Evolutionary conservation across 176 grass and related monocot species (phyloP), one percentile per base, ranked within the genome.

Genomic region (Ampelocalamus luodianensis): DNA sequence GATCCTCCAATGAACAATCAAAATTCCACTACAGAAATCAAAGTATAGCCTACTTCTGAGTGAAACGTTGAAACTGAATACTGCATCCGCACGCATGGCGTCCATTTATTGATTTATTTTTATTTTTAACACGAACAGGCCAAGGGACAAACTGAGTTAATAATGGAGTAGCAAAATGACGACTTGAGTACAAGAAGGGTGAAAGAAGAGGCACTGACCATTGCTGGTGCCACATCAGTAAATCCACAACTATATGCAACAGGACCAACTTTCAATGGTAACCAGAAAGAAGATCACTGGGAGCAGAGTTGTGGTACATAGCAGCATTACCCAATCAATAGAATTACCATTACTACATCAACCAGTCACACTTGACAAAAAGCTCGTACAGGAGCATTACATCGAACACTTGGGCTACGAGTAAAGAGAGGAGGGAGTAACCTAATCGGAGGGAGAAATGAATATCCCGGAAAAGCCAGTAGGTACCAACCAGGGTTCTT

Each of bases 401-500:
- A 11, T 65, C 80, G 74, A 87, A 23, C 80, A 83, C 16, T 8
- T 60, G 39, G 45, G 74, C 58, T n/a, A 74, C 50, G 69, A 24
- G 56, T 24, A 60, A 15, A 22, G 0, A 39, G 4, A 17, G 9
- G 15, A 50, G n/a, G 18, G 60, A 27, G 22, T 20, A 5, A 43
- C 3, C 11, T 22, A 71, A 75, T 15, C 6, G 16, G 70, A 13
- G 34, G 6, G 64, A 37, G 15, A 17, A 59, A 53, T 18, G 54
- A n/a, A n/a, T 22, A 22, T 55, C 17, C 18, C 0, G 53, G 53
- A 0, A 7, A 9, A 56, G 18, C 3, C 18, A 20, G 27, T 27
- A 53, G 42, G 1, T 10, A 65, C 2, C 37, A 56, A 92, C 92
- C 90, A 51, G 92, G 92, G 80, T 91, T 62, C 80, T 92, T 97